Percentiles rank a stretch among this genome's conserved stretches.
These are phyloP conservation scores for Claviceps humidiphila DNA, from an alignment of 2,329 filamentous ascomycete species.

Conservation along the genomic window DNA sequence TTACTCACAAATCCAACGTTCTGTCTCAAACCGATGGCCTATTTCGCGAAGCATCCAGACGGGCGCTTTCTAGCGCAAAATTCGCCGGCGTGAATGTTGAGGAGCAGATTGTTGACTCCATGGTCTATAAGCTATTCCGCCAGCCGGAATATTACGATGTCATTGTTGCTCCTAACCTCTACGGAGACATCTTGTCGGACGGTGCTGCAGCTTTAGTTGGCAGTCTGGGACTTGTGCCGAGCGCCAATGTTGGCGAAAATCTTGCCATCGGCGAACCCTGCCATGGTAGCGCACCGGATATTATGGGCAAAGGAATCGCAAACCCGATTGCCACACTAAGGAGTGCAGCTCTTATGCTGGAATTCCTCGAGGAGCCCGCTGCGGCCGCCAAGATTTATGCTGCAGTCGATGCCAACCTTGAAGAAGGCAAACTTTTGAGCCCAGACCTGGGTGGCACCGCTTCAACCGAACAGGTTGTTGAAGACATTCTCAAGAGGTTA, in stretches of 20 bases:
- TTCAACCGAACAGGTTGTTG: conserved; percentile 71
- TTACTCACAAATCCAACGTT: conserved; percentile 98
- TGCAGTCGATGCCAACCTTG: conserved; percentile 81
- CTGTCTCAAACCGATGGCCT: conserved; percentile 92
- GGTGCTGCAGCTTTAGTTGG: conserved; percentile 90
- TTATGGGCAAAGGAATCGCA: conserved; percentile 81
- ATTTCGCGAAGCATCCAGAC: conserved; percentile 70
- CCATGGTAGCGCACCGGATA: conserved; percentile 92
- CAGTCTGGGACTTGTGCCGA: conserved; percentile 81
- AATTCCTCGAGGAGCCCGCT: conserved; percentile 78
- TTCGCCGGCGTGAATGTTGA: conserved; percentile 61
- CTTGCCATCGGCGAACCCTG: conserved; percentile 98
- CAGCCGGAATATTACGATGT: conserved; percentile 93
- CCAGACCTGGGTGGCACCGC: conserved; percentile 85
- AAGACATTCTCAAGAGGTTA: conserved; percentile 73
- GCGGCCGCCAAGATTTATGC: conserved; percentile 84
- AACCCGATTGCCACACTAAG: conserved; percentile 94
- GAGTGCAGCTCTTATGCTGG: conserved; percentile 86
- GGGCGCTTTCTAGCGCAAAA: conserved; percentile 51
- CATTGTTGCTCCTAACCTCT: conserved; percentile 93
- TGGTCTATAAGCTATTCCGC: conserved; percentile 99
- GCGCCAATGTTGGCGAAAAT: conserved; percentile 83
- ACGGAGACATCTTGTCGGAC: conserved; percentile 93
- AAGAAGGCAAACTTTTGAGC: conserved; percentile 67
- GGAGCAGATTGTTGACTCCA: conserved; percentile 97